phyloP scores from a whole-genome alignment of 768 basidiomycete species.

The Dioszegia aurantiaca region DNA sequence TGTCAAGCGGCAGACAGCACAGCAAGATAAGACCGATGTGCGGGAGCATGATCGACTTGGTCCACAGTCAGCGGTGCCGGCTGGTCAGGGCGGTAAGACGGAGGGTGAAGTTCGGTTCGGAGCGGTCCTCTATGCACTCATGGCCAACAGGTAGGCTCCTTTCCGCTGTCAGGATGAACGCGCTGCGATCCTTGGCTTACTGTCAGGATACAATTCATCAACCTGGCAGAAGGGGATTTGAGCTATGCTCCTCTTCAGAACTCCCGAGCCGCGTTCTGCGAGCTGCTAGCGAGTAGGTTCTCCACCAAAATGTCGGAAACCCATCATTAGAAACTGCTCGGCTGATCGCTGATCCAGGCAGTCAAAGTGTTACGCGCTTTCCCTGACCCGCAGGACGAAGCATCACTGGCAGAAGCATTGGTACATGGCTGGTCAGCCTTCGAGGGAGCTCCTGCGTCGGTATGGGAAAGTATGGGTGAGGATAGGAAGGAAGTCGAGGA shows the following conservation, averaged over 20 bases:
- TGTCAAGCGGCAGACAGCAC: slow-evolving; percentile 5
- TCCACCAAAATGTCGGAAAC: background rate
- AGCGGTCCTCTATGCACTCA: slow-evolving; percentile 45
- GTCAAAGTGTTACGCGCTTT: slow-evolving; percentile 76
- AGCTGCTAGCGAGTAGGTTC: slow-evolving; percentile 66
- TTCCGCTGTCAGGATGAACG: too few relatives aligned
- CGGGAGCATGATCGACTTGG: background rate
- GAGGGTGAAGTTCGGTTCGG: slow-evolving; percentile 16
- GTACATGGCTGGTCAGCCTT: slow-evolving; percentile 83
- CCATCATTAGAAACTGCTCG: background rate
- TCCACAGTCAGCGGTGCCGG: background rate
- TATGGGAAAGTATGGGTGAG: slow-evolving; percentile 62
- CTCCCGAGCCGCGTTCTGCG: slow-evolving; percentile 73
- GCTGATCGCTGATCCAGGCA: slow-evolving; percentile 13
- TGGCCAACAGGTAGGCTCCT: slow-evolving; percentile 46
- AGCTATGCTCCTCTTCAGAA: slow-evolving; percentile 70
- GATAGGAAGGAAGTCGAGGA: slow-evolving; percentile 64
- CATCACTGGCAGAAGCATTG: slow-evolving; percentile 74
- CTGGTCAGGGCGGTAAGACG: slow-evolving; percentile 20
- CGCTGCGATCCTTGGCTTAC: background rate
- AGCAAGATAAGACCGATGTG: background rate
- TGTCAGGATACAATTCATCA: slow-evolving; percentile 63
- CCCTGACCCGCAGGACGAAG: slow-evolving; percentile 61
- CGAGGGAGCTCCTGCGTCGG: slow-evolving; percentile 66
- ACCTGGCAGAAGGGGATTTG: slow-evolving; percentile 66